phyloP scores from a whole-genome alignment of 495 filamentous ascomycete genomes.

The Symbiotaphrina buchneri region DNA sequence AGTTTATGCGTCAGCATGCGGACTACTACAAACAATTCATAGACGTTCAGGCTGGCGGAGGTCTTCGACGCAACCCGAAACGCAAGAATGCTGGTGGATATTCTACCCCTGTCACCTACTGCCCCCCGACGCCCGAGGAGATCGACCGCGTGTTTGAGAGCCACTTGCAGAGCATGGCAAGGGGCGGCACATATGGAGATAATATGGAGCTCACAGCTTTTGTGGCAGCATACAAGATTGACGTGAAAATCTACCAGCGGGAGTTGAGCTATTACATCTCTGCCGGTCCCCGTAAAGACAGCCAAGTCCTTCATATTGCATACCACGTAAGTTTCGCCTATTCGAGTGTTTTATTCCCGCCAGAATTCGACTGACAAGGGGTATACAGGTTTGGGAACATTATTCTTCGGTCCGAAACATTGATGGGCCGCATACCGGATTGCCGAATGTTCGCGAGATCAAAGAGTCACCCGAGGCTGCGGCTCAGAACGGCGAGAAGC shows the following conservation, averaged over 20 bases:
- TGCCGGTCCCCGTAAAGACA: slow-evolving; percentile 12
- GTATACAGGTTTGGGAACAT: slow-evolving; percentile 37
- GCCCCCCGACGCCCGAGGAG: slow-evolving; percentile 25
- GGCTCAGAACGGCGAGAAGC: slow-evolving; percentile 11
- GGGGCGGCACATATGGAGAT: slow-evolving; percentile 43
- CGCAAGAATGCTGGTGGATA: slow-evolving; percentile 24
- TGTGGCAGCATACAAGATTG: slow-evolving; percentile 30
- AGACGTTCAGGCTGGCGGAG: slow-evolving; percentile 28
- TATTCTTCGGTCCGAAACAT: slow-evolving; percentile 51
- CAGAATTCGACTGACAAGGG: not conserved
- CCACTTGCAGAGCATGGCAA: slow-evolving; percentile 35
- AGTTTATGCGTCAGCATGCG: slow-evolving; percentile 36
- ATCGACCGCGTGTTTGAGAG: slow-evolving; percentile 38
- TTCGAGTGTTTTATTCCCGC: not conserved
- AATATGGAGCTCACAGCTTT: slow-evolving; percentile 55
- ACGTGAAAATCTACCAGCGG: slow-evolving; percentile 40
- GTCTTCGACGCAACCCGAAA: slow-evolving; percentile 37
- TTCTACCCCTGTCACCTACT: slow-evolving; percentile 14
- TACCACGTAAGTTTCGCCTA: slow-evolving; percentile 34
- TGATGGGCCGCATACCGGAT: slow-evolving; percentile 32
- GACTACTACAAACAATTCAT: slow-evolving; percentile 48
- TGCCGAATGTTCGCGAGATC: slow-evolving; percentile 18
- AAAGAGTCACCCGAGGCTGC: slow-evolving; percentile 9
- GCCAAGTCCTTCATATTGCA: slow-evolving; percentile 32
- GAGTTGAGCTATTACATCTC: slow-evolving; percentile 19